Percentiles rank a stretch among this genome's conserved stretches.
Evolutionary conservation across 257 asterid genomes (phyloP).

Genomic region (Ehretia macrophylla): DNA sequence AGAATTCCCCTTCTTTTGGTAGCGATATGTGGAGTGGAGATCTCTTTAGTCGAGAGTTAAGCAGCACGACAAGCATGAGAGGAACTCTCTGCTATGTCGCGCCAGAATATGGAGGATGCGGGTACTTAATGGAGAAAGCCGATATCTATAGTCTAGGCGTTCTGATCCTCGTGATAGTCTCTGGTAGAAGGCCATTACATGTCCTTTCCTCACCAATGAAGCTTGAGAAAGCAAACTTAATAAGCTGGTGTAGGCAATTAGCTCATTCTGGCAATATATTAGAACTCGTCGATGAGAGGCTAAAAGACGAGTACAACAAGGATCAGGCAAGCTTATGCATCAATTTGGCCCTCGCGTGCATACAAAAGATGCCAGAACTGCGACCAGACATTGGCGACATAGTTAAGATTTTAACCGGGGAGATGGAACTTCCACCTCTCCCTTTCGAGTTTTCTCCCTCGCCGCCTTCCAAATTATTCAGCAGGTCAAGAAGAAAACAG

Average conservation of each 20-base stretch:
- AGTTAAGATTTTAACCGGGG: slow-evolving; percentile 72
- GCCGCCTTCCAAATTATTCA: slow-evolving; percentile 55
- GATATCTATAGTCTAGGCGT: slow-evolving; percentile 93
- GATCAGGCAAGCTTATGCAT: slow-evolving; percentile 79
- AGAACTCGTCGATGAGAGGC: slow-evolving; percentile 72
- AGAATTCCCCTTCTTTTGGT: slow-evolving; percentile 43
- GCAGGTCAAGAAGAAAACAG: slow-evolving; percentile 55
- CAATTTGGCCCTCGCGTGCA: slow-evolving; percentile 80
- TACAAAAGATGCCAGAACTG: slow-evolving; percentile 79
- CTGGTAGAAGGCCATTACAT: slow-evolving; percentile 91
- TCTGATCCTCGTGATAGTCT: slow-evolving; percentile 67
- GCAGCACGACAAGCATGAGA: slow-evolving; percentile 99
- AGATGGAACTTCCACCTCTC: slow-evolving; percentile 61
- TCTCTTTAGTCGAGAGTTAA: slow-evolving; percentile 80
- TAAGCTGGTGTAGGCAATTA: slow-evolving; percentile 82
- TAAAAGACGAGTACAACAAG: slow-evolving; percentile 44
- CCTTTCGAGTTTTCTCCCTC: slow-evolving; percentile 92
- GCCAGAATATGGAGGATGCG: slow-evolving; percentile 78
- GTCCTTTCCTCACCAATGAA: slow-evolving; percentile 90
- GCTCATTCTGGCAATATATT: slow-evolving; percentile 65
- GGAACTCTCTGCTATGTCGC: slow-evolving; percentile 91
- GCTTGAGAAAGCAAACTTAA: slow-evolving; percentile 78
- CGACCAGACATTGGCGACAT: slow-evolving; percentile 80
- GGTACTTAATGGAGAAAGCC: slow-evolving; percentile 75
- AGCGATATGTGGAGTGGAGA: slow-evolving; percentile 86